Base-by-base conservation (phyloP, 371 early-diverging fungal genomes). In the Funneliformis caledonium region DNA sequence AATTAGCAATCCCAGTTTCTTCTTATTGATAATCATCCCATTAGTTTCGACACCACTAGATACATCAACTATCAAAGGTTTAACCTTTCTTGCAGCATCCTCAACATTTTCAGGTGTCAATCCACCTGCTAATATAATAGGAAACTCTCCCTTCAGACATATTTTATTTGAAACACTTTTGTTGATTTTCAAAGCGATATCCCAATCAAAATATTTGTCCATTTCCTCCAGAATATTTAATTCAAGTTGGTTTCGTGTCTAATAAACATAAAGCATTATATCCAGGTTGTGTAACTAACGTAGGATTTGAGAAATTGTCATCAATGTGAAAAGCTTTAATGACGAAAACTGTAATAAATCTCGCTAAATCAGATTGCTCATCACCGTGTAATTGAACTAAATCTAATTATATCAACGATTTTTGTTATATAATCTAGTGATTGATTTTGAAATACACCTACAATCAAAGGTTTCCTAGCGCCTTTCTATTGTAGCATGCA, bases 381-480 rank as follows among this genome's bases (percentile, higher is more conserved):
- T 90, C 87, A 0, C 97, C 97, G 84, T 99, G 99, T 79, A 98
- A 88, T 86, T 99, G 99, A 31, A 97, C 93, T 31, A 97, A 78
- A 84, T 98, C 98, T 50, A 98, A 88, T 11, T 92, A 84, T 82
- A 14, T 85, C 83, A 0, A 91, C 93, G 3, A 94, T 87, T 6
- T 84, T 82, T n/a, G 89, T 88, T 83, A 98, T 95, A 67, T 95
- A 87, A 62, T 92, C 94, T 42, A 93, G 80, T 0, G 92, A 81
- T 73, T 96, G 95, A 84, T 97, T 94, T 82, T 92, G 92, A 86
- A 99, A 98, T 1, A 99, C 98, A 31, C 98, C 99, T 1, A 97
- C 97, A 11, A 96, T 85, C 76, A 96, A 85, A 14, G 98, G 98
- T 68, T 88, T 90, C 72, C 90, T 83, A 14, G 86, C 65, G 61